Evolutionary conservation across 805 yeast species (phyloP).

Genomic region (Alloascoidea africana): DNA sequence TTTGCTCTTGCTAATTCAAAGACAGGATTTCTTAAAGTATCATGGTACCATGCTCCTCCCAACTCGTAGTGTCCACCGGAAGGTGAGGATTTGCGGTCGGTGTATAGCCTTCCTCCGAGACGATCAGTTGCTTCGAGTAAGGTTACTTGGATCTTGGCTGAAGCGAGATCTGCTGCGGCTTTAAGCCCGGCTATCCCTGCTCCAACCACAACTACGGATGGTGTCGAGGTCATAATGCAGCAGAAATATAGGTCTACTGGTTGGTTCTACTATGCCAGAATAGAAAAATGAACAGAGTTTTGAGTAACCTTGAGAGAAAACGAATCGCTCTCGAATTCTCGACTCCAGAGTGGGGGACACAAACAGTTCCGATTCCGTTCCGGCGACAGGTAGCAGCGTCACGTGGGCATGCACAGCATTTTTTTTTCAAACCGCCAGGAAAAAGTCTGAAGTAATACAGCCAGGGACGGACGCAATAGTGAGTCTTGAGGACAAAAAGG

Average conservation of each 20-base stretch:
- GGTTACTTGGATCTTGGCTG: constrained; percentile 28
- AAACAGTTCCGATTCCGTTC: no score
- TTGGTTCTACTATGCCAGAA: constrained; percentile 5
- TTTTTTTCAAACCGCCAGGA: no score
- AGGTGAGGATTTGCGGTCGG: constrained; percentile 7
- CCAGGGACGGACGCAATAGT: no score
- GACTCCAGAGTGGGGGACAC: no score
- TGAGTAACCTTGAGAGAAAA: no score
- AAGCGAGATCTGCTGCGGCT: constrained; percentile 41
- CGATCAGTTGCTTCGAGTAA: constrained; percentile 54
- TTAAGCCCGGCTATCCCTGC: constrained; percentile 74
- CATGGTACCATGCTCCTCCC: constrained; percentile 94
- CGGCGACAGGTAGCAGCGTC: no score
- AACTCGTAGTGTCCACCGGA: constrained; percentile 33
- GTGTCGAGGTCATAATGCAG: no score
- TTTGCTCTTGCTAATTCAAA: constrained; percentile 31
- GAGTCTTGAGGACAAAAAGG: no score
- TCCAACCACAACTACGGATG: constrained; percentile 47
- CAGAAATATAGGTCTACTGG: constrained; percentile 5
- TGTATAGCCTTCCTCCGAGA: constrained; percentile 46
- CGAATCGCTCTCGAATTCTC: no score
- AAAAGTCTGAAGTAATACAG: no score
- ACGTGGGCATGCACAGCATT: no score
- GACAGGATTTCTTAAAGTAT: constrained; percentile 50
- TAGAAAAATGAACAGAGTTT: no score